Evolutionary conservation across 2,329 filamentous ascomycete genomes (phyloP), one percentile per base, ranked within the genome.

Genomic region (Aotearoamyces nothofagi): DNA sequence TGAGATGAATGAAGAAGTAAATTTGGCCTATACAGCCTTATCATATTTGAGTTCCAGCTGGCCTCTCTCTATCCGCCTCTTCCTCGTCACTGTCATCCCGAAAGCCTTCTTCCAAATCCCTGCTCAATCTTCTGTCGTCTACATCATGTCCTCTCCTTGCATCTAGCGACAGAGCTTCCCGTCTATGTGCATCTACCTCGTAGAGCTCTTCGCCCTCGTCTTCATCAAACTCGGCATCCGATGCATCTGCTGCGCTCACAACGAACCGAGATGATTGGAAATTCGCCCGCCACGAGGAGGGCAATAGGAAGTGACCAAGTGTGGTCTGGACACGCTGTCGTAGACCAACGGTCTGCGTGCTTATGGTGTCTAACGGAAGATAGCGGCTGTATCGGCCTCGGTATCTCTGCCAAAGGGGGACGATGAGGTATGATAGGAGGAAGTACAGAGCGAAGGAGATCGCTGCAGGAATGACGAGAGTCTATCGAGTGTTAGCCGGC

Each of bases 91-190:
- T 80, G 41, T 79, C 74, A 48, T 81, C 77, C 53, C 69, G 68
- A 46, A 82, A 82, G 0, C 75, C 77, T 43, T 77, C 66, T 49
- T 87, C 80, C 29, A 87, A 52, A 42, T 92, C 83, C 54, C 82
- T 63, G 50, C 81, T 87, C 36, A 92, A 45, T 37, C 83, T 63
- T 40, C 69, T 59, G 26, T 60, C 62, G 35, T 70, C 66, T 25
- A 54, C 52, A 26, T 47, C 26, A 13, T n/a, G n/a, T 7, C 19
- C 19, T 20, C 19, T 20, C n/a, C 19, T 7, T 20, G 7, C 19
- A 20, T 20, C 19, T 20, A 20, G n/a, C n/a, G 19, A 20, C 8
- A 20, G 19, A 20, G 19, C 19, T 20, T 20, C 19, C n/a, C 19
- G 7, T 20, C 19, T 20, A n/a, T 51, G 41, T 7, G 52, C 43